These are phyloP conservation scores for Scenedesmus sp. DNA, from an alignment of 163 green algal genomes.

Conservation along the genomic window DNA sequence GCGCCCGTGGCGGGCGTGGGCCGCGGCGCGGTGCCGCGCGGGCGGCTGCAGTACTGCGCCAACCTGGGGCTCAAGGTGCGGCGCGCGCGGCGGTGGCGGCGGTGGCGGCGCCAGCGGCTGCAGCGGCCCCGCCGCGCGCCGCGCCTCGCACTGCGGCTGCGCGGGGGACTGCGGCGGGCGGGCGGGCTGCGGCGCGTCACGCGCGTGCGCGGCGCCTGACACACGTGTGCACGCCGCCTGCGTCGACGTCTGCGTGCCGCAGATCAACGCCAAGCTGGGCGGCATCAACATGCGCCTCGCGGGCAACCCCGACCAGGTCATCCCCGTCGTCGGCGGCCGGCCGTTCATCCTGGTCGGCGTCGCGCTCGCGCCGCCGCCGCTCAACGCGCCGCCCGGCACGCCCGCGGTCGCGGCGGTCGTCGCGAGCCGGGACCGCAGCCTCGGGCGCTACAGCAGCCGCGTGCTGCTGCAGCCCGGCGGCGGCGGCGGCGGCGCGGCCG, in stretches of 20 bases:
- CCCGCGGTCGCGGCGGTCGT: slow-evolving; percentile 52
- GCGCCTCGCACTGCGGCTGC: too few species aligned
- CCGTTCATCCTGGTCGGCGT: slow-evolving; percentile 72
- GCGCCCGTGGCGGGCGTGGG: slow-evolving; percentile 55
- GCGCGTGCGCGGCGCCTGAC: too few species aligned
- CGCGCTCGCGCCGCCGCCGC: slow-evolving; percentile 64
- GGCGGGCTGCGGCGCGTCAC: too few species aligned
- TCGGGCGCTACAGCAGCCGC: slow-evolving; percentile 54
- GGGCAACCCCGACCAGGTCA: slow-evolving; percentile 43
- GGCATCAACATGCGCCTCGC: slow-evolving; percentile 63
- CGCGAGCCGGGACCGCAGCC: slow-evolving; percentile 61
- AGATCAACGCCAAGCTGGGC: slow-evolving; percentile 70
- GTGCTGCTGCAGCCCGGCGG: slow-evolving; percentile 65
- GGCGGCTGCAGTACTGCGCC: slow-evolving; percentile 64
- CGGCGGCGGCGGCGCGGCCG: slow-evolving; percentile 53
- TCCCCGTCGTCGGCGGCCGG: slow-evolving; percentile 33
- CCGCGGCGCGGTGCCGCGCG: slow-evolving; percentile 12
- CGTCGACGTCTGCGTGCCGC: neutral
- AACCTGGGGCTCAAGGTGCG: slow-evolving; percentile 71
- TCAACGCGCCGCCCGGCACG: neutral
- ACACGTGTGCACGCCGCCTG: neutral
- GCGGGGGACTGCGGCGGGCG: too few species aligned
- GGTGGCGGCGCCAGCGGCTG: too few species aligned
- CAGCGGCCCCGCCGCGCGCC: too few species aligned
- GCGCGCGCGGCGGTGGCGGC: too few species aligned